Percentiles rank a stretch among this genome's conserved stretches.
phyloP scores from a whole-genome alignment of 306 rosid species.

The Carpinus viminea region DNA sequence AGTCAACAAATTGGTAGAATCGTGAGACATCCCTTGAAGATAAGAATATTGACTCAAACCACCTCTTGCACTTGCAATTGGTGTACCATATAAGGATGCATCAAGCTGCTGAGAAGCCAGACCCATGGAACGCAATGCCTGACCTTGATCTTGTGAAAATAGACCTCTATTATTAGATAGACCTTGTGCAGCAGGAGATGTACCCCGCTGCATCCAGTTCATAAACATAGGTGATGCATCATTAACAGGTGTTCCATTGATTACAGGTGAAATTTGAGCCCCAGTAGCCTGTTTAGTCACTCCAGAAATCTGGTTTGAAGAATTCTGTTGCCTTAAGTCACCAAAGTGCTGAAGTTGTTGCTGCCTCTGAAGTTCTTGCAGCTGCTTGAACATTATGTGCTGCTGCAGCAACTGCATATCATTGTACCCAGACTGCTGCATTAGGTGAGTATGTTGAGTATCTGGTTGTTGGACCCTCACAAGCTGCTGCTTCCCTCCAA shows the following conservation, averaged over 20 bases:
- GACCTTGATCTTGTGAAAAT: constrained; percentile 51
- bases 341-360: constrained; percentile 51
- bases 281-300: constrained; percentile 44
- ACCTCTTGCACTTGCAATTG: constrained; percentile 42
- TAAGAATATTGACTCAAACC: constrained; percentile 35
- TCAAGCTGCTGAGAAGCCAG: constrained; percentile 51
- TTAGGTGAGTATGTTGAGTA: constrained; percentile 35
- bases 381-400: constrained; percentile 49
- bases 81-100: constrained; percentile 45
- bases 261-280: constrained; percentile 45
- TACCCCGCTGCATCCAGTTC: constrained; percentile 50
- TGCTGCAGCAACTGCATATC: constrained; percentile 55
- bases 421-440: constrained; percentile 59
- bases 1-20: constrained; percentile 42
- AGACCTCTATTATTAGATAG: constrained; percentile 35
- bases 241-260: constrained; percentile 46
- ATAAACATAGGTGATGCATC: constrained; percentile 48
- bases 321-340: constrained; percentile 51
- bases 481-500: constrained; percentile 47
- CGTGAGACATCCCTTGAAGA: constrained; percentile 40
- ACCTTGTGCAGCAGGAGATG: constrained; percentile 42
- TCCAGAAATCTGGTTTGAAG: constrained; percentile 46
- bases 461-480: constrained; percentile 40
- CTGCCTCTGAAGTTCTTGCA: constrained; percentile 61
- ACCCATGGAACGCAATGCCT: constrained; percentile 34